Evolutionary conservation across 1,139 yeast genomes (phyloP).

Genomic region (Suhomyces atakaporum): DNA sequence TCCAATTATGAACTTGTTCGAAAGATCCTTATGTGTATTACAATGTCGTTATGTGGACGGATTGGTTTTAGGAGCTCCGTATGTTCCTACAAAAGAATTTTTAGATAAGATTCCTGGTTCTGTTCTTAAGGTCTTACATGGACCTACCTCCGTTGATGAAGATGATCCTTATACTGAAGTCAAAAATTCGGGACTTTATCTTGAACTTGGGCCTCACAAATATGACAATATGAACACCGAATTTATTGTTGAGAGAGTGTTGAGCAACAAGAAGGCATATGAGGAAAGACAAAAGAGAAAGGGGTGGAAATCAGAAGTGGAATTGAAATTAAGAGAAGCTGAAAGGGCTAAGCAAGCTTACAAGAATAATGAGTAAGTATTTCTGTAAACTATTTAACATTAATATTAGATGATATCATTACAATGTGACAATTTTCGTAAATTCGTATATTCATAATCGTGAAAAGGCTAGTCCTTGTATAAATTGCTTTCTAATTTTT

Average conservation of each 20-base stretch:
- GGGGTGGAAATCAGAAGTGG: constrained; percentile 66
- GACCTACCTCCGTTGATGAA: constrained; percentile 51
- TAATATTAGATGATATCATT: no score
- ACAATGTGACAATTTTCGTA: no score
- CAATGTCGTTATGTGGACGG: constrained; percentile 88
- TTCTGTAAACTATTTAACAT: no score
- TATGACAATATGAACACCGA: constrained; percentile 63
- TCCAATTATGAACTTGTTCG: constrained; percentile 87
- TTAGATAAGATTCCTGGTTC: constrained; percentile 39
- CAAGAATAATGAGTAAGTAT: background rate
- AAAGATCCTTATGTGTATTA: constrained; percentile 81
- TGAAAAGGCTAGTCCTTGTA: constrained; percentile 8
- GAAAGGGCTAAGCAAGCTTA: constrained; percentile 16
- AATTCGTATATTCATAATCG: constrained; percentile 4
- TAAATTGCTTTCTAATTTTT: constrained; percentile 23
- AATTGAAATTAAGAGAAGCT: constrained; percentile 29
- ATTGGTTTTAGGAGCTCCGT: constrained; percentile 69
- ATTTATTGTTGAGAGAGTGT: constrained; percentile 67
- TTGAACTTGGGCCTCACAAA: constrained; percentile 53
- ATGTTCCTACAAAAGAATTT: constrained; percentile 44
- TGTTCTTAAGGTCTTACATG: constrained; percentile 58
- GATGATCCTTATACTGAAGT: constrained; percentile 46
- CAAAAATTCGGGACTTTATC: constrained; percentile 38
- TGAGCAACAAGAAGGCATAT: constrained; percentile 62
- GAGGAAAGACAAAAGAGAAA: constrained; percentile 79